These are phyloP conservation scores for Closterium sp. DNA, from an alignment of 139 green algal species.

Conservation along the genomic window DNA sequence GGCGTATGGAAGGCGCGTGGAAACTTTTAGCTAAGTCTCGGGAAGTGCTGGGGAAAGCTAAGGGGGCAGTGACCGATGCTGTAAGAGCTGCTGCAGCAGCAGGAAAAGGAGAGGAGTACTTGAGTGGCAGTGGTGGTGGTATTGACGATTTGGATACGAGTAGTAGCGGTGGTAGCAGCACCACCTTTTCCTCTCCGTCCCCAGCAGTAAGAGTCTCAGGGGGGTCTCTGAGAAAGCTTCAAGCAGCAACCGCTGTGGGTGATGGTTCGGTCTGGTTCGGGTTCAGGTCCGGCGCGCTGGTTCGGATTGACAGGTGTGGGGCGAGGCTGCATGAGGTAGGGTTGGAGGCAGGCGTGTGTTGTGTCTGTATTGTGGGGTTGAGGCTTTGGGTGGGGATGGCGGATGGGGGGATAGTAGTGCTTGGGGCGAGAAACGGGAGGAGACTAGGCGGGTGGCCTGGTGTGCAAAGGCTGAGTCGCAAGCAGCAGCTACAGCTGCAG, in stretches of 20 bases:
- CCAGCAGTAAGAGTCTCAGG: background rate
- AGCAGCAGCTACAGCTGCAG: conserved; percentile 9
- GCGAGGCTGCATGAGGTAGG: conserved; percentile 2
- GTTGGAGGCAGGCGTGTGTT: background rate
- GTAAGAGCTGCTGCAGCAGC: background rate
- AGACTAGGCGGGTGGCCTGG: conserved; percentile 18
- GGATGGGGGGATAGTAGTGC: conserved; percentile 26
- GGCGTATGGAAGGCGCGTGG: background rate
- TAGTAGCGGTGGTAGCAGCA: background rate
- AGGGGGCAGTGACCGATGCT: background rate
- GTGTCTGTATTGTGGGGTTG: conserved; percentile 20
- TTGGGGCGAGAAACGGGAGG: conserved; percentile 3
- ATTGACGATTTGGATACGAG: background rate
- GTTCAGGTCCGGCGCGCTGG: conserved; percentile 13
- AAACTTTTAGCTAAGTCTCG: background rate
- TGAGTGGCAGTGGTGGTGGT: background rate
- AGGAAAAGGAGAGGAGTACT: background rate
- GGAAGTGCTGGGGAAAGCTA: background rate
- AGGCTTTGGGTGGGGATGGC: conserved; percentile 36
- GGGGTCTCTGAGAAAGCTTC: background rate
- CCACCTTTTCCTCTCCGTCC: background rate
- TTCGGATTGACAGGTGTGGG: conserved; percentile 23
- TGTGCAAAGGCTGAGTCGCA: background rate
- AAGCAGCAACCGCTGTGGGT: conserved; percentile 12
- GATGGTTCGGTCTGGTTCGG: conserved; percentile 38